Base-by-base conservation (phyloP, 305 asterid genomes). In the Solanum hybrid region DNA sequence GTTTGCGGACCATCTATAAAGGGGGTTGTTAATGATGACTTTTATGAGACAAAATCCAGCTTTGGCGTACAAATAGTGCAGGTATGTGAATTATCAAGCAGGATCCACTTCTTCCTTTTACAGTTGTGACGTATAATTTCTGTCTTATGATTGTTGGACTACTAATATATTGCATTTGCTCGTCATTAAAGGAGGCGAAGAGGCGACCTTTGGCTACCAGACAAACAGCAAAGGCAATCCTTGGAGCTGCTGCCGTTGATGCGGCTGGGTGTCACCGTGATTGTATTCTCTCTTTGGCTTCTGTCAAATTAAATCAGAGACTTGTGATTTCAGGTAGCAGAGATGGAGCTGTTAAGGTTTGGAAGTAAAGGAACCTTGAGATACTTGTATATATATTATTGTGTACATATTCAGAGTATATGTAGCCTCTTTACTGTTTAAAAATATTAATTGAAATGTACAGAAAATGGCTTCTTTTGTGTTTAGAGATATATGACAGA, bases 221-320 rank as follows among this genome's bases (percentile, higher is more conserved):
- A 93, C 88, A 97, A 91, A 95, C 97, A 3, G 92, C 98, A 11
- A 97, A 97, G 92, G 93, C 96, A 34, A 93, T 96, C 89, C 94
- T 96, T 80, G 95, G 97, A 61, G 98, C 98, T 75, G 98, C 99
- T 39, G 99, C 98, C 61, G 94, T 98, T 51, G 99, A 96, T 91
- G 92, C 99, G 45, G 99, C 97, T 5, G 99, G 99, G 31, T 97
- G 99, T 91, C 99, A 97, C 93, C 98, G 94, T 82, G 99, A 96
- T 91, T 95, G 96, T 36, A 92, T 97, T 89, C 97, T 96, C 91
- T 95, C 99, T 88, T 92, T 97, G 92, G 99, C 98, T 75, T 95
- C 98, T 77, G 98, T 96, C 65, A 95, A 97, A 93, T 92, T 96
- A 94, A 97, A 97, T 92, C 99, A 97, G 95, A 95, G 99, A 92